phyloP scores from a whole-genome alignment of 2,329 filamentous ascomycete species.

The Hypoxylon sp. region DNA sequence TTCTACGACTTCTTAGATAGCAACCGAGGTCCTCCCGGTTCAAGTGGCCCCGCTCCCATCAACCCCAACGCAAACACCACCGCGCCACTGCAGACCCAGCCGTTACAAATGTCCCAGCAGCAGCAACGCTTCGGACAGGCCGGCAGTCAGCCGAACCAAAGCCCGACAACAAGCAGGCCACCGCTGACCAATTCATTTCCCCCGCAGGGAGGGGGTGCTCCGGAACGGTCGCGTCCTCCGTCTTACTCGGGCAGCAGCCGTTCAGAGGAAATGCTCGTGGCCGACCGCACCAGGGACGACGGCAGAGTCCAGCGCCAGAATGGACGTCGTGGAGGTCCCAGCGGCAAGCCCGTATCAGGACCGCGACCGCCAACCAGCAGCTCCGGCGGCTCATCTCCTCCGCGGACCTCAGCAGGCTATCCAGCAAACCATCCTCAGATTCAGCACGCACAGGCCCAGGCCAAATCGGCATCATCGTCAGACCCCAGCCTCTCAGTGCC shows the following conservation, averaged over 20 bases:
- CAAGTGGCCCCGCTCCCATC: constrained; percentile 12
- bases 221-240: constrained; percentile 43
- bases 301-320: constrained; percentile 47
- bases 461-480: constrained; percentile 24
- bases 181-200: constrained; percentile 49
- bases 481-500: constrained; percentile 21
- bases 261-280: constrained; percentile 50
- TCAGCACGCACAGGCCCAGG: constrained; percentile 36
- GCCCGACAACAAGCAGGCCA: constrained; percentile 45
- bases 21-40: constrained; percentile 44
- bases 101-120: constrained; percentile 38
- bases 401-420: constrained; percentile 41
- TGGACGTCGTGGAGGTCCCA: constrained; percentile 41
- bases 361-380: constrained; percentile 42
- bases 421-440: constrained; percentile 40
- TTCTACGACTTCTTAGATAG: constrained; percentile 52
- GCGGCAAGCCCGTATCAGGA: constrained; percentile 34
- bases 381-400: constrained; percentile 45
- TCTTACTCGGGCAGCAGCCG: constrained; percentile 51
- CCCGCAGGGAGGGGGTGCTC: constrained; percentile 36
- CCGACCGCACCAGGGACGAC: constrained; percentile 43
- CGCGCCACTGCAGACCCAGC: constrained; percentile 33
- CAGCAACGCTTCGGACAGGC: constrained; percentile 42
- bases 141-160: constrained; percentile 24
- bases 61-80: constrained; percentile 36